Percentiles rank a stretch among this genome's conserved stretches.
Evolutionary conservation across 192 early-diverging fungal species (phyloP).

Genomic region (Diversispora epigaea): DNA sequence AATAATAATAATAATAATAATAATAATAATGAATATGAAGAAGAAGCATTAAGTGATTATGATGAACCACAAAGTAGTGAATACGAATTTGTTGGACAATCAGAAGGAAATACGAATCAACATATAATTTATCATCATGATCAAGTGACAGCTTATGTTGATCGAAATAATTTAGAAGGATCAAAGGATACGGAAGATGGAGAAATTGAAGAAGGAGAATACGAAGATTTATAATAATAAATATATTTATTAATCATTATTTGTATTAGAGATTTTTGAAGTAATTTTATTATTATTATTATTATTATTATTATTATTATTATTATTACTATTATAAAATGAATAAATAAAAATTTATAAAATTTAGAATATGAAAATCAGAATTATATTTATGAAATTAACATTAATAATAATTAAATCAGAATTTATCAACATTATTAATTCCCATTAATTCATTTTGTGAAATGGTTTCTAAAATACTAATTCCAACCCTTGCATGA

Average conservation of each 20-base stretch:
- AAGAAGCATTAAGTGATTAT: neutral
- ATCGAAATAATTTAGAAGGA: neutral
- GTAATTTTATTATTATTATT: no score
- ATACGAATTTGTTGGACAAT: neutral
- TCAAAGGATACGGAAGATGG: neutral
- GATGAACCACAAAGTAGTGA: neutral
- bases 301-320: no score
- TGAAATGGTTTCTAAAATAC: neutral
- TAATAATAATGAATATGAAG: neutral
- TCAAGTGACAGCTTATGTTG: neutral
- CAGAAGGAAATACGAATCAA: neutral
- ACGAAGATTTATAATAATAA: neutral
- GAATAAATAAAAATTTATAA: no score
- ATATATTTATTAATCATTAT: no score
- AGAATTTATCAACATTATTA: no score
- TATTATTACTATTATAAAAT: no score
- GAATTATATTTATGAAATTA: no score
- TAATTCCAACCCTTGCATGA: constrained; percentile 70
- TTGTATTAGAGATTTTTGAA: no score
- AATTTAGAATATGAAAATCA: no score
- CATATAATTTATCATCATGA: neutral
- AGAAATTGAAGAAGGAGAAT: neutral
- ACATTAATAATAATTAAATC: no score
- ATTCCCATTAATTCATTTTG: neutral
- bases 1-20: neutral